Conservation (phyloP, 2,329 filamentous ascomycete genomes). For the Tolypocladium inflatum region DNA sequence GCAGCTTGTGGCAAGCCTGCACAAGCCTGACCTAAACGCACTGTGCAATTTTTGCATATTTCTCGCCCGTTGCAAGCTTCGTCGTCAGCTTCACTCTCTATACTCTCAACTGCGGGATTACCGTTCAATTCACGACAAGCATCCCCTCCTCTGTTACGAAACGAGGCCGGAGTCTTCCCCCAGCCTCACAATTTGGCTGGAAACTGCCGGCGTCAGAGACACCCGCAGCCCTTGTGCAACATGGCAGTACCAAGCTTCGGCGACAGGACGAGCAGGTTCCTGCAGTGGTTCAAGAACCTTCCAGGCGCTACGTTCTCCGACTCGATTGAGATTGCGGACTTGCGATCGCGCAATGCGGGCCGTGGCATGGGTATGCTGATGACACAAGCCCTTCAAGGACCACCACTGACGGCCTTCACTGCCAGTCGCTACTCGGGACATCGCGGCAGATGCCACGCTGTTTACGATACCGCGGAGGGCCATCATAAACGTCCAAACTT, state of each 20-base stretch:
- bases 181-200: neutral
- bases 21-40: neutral
- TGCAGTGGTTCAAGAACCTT: slow-evolving; percentile 43
- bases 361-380: slow-evolving; percentile 41
- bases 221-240: neutral
- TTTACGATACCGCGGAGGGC: slow-evolving; percentile 68
- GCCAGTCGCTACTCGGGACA: slow-evolving; percentile 60
- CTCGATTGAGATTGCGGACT: slow-evolving; percentile 41
- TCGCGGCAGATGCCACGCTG: slow-evolving; percentile 64
- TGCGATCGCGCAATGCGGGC: slow-evolving; percentile 40
- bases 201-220: neutral
- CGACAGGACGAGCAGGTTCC: slow-evolving; percentile 32
- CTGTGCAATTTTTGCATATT: neutral
- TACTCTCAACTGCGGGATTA: neutral
- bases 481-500: slow-evolving; percentile 67
- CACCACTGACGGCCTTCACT: slow-evolving; percentile 3
- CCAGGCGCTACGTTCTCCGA: slow-evolving; percentile 44
- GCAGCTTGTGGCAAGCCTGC: neutral
- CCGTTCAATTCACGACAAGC: neutral
- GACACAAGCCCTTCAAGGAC: neutral
- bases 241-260: slow-evolving; percentile 26
- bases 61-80: neutral
- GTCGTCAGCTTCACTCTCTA: neutral
- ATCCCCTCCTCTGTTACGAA: neutral
- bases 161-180: too few relatives aligned